phyloP scores from a whole-genome alignment of 1,284 basidiomycete species.

The Ganoderma leucocontextum region DNA sequence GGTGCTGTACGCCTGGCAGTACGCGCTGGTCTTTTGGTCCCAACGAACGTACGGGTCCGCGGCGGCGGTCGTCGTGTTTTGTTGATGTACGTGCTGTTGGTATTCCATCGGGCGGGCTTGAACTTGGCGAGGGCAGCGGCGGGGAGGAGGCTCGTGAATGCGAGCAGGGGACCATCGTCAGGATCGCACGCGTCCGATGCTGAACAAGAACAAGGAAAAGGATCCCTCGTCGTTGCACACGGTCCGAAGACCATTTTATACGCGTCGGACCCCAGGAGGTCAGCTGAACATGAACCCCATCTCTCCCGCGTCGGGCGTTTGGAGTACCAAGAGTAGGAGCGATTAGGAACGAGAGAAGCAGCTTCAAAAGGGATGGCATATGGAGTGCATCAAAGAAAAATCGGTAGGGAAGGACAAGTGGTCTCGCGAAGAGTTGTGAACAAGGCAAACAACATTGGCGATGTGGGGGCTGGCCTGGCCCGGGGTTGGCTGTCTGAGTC shows the following conservation, averaged over 20 bases:
- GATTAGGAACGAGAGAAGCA: not conserved
- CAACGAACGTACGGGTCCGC: slow-evolving; percentile 21
- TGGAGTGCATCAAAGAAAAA: not conserved
- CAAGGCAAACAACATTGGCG: not conserved
- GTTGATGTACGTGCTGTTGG: slow-evolving; percentile 21
- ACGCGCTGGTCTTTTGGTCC: slow-evolving; percentile 15
- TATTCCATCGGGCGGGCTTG: slow-evolving; percentile 8
- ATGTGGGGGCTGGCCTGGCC: not conserved
- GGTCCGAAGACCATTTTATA: slow-evolving; percentile 4
- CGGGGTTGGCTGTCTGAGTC: not conserved
- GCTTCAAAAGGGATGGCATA: not conserved
- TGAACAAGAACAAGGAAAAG: slow-evolving; percentile 5
- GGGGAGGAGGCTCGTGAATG: slow-evolving; percentile 9
- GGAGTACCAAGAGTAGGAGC: not conserved
- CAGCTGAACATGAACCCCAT: not conserved
- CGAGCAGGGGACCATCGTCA: slow-evolving; percentile 10
- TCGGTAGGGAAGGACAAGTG: not conserved
- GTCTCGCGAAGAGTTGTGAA: not conserved
- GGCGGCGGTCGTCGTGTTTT: slow-evolving; percentile 16
- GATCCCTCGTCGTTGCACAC: not conserved
- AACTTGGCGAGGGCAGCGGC: not conserved
- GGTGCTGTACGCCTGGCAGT: slow-evolving; percentile 25
- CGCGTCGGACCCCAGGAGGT: not conserved
- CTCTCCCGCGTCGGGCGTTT: not conserved
- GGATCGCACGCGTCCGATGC: not conserved